Conservation (phyloP, 2,329 filamentous ascomycete genomes). For the Colletotrichum caudatum region DNA sequence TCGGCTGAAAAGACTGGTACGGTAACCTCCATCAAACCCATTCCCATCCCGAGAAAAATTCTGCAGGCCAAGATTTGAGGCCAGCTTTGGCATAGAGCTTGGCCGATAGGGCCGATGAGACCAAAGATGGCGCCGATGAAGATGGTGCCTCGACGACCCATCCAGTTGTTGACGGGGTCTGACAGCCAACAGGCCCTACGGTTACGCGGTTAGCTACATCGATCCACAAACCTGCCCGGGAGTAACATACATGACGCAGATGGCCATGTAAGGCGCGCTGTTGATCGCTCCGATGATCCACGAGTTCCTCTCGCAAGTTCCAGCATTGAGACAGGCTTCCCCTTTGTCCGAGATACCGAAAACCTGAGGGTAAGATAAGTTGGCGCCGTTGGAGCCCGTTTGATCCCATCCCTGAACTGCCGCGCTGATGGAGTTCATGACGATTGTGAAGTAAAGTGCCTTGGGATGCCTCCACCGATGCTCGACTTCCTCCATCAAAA, state of each 20-base stretch:
- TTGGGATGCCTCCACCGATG: slow-evolving; percentile 64
- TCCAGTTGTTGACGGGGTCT: slow-evolving; percentile 68
- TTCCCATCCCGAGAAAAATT: slow-evolving; percentile 68
- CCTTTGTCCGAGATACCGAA: slow-evolving; percentile 61
- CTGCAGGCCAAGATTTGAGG: slow-evolving; percentile 63
- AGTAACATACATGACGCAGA: slow-evolving; percentile 29
- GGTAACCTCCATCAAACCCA: slow-evolving; percentile 65
- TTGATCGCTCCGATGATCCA: slow-evolving; percentile 75
- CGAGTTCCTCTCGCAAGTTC: slow-evolving; percentile 58
- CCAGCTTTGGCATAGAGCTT: slow-evolving; percentile 70
- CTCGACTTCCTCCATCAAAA: slow-evolving; percentile 57
- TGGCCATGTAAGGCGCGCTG: slow-evolving; percentile 55
- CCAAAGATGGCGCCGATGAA: slow-evolving; percentile 74
- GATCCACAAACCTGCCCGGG: slow-evolving; percentile 1
- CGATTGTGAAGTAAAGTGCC: slow-evolving; percentile 62
- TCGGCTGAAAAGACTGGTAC: slow-evolving; percentile 67
- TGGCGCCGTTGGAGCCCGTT: slow-evolving; percentile 62
- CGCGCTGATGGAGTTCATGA: slow-evolving; percentile 65
- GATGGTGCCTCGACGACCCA: slow-evolving; percentile 73
- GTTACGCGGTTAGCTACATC: slow-evolving; percentile 5
- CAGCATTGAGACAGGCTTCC: slow-evolving; percentile 47
- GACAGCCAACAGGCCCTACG: slow-evolving; percentile 65
- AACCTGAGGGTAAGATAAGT: slow-evolving; percentile 59
- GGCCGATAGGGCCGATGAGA: slow-evolving; percentile 70
- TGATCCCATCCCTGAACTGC: slow-evolving; percentile 66